Evolutionary conservation across 768 basidiomycete genomes (phyloP), one percentile per base, ranked within the genome.

Genomic region (Amanita rubescens): DNA sequence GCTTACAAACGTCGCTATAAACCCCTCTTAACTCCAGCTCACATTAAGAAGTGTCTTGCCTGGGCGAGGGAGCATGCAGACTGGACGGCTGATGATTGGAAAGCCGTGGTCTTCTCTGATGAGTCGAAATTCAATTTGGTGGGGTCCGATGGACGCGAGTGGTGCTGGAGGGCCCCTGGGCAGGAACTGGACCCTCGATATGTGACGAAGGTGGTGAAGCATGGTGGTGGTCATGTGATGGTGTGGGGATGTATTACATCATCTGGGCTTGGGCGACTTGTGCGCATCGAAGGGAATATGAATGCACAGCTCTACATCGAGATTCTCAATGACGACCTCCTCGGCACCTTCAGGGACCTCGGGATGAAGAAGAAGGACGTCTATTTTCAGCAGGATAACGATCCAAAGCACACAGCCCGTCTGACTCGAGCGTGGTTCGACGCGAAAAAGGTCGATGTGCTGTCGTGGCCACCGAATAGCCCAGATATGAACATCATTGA

Each of bases 401-500:
- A n/a, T n/a, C n/a, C n/a, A 24, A 46, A 46, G 19, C 44, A 24
- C 24, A 22, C 65, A 68, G 49, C 71, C 74, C 19, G 69, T 75
- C 54, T 64, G 12, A 62, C 59, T 6, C 24, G 55, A n/a, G 49
- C 38, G 2, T 73, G 68, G 66, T 67, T 74, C 46, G 6, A 38
- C 10, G 48, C 66, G 12, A 55, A 71, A 19, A 30, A 64, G 25
- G 33, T 71, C 20, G 24, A 61, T 38, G 39, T 61, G 9, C 52
- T 74, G 7, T n/a, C 24, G 1, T 74, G 70, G 70, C 65, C 65
- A 9, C 51, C 71, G 2, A 56, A 53, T 33, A 66, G 63, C 32
- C 69, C 69, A 1, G 69, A 73, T 58, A 60, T 71, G n/a, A 70
- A 67, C 60, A 66, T 65, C 25, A 63, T 68, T 7, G 64, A 72